phyloP scores from a whole-genome alignment of 345 rosid genomes.

The Cardamine resedifolia region DNA sequence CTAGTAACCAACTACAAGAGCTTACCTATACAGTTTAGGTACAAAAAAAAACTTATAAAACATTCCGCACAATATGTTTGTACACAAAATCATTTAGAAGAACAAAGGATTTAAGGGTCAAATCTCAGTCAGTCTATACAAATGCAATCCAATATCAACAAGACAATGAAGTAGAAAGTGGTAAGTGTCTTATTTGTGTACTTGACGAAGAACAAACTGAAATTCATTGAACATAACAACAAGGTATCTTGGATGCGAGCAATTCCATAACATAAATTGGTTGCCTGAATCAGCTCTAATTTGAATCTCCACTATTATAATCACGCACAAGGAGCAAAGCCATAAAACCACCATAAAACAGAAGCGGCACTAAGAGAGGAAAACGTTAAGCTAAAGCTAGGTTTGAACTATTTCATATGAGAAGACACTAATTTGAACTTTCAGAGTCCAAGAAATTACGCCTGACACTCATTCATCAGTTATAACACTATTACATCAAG shows the following conservation, averaged over 20 bases:
- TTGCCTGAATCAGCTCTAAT: constrained; percentile 61
- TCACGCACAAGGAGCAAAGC: constrained; percentile 58
- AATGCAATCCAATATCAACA: constrained; percentile 22
- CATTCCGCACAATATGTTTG: constrained; percentile 3
- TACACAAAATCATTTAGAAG: constrained; percentile 18
- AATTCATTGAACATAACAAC: constrained; percentile 35
- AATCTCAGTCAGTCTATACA: constrained; percentile 18
- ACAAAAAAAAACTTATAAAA: constrained; percentile 1
- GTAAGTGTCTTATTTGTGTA: background rate
- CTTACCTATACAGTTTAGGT: constrained; percentile 13
- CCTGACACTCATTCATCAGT: constrained; percentile 5
- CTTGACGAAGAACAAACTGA: background rate
- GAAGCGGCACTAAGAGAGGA: background rate
- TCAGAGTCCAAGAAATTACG: background rate
- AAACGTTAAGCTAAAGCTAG: background rate
- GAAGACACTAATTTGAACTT: constrained; percentile 8
- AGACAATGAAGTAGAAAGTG: constrained; percentile 7
- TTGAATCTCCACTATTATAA: constrained; percentile 57
- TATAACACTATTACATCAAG: background rate
- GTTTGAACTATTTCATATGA: constrained; percentile 9
- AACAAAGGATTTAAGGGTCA: background rate
- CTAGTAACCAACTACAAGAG: constrained; percentile 23
- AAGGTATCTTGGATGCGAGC: constrained; percentile 64
- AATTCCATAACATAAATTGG: constrained; percentile 65
- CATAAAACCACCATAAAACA: constrained; percentile 35